phyloP scores from a whole-genome alignment of 805 yeast genomes.

The Myxozyma mucilagina region DNA sequence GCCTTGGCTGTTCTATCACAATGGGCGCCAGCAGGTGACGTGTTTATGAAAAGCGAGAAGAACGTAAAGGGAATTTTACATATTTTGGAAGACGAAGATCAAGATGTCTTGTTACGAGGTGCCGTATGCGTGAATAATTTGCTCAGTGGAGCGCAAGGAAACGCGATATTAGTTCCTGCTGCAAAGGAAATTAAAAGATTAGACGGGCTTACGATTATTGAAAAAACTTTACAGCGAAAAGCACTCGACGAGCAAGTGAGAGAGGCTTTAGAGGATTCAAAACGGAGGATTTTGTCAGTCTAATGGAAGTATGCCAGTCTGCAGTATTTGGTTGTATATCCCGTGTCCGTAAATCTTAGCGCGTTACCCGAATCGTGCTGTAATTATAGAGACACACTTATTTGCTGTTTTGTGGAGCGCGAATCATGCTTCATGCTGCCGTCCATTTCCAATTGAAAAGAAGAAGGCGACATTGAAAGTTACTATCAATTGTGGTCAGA shows the following conservation, averaged over 20 bases:
- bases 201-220: background rate
- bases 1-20: conserved; percentile 44
- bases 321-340: too few relatives aligned
- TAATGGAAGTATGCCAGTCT: background rate
- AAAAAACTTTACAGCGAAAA: background rate
- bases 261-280: conserved; percentile 4
- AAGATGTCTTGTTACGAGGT: conserved; percentile 37
- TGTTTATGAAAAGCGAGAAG: conserved; percentile 35
- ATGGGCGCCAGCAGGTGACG: conserved; percentile 41
- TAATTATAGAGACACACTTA: too few relatives aligned
- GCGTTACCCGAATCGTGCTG: too few relatives aligned
- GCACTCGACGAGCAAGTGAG: background rate
- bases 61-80: conserved; percentile 34
- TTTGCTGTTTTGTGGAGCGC: too few relatives aligned
- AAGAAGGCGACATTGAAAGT: too few relatives aligned
- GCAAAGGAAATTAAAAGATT: conserved; percentile 1
- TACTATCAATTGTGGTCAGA: too few relatives aligned
- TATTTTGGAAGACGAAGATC: conserved; percentile 33
- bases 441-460: too few relatives aligned
- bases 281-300: background rate
- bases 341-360: too few relatives aligned
- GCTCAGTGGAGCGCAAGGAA: conserved; percentile 7
- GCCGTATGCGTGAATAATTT: conserved; percentile 34
- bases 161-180: background rate
- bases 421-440: too few relatives aligned